These are phyloP conservation scores for Candida ascalaphidarum DNA, from an alignment of 805 yeast genomes.

Conservation along the genomic window DNA sequence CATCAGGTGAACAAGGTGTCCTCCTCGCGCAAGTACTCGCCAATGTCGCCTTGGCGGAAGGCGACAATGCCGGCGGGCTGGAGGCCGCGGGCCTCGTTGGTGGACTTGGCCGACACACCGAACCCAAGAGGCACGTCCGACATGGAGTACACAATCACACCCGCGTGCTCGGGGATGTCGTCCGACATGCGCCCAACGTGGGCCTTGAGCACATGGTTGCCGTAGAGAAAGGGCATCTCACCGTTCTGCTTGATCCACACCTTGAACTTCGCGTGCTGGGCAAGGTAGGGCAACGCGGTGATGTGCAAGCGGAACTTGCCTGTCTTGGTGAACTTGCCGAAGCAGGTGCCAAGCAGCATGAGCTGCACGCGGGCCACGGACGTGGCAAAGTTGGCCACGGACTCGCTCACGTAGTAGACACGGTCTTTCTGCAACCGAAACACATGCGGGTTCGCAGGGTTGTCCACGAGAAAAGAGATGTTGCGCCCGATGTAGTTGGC, in stretches of 20 bases:
- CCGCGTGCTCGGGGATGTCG: constrained; percentile 97
- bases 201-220: constrained; percentile 93
- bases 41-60: constrained; percentile 95
- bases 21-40: constrained; percentile 96
- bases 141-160: constrained; percentile 89
- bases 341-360: constrained; percentile 88
- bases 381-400: constrained; percentile 80
- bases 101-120: constrained; percentile 89
- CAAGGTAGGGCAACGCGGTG: constrained; percentile 76
- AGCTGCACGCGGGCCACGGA: constrained; percentile 81
- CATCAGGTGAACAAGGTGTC: constrained; percentile 80
- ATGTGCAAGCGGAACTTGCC: constrained; percentile 94
- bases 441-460: constrained; percentile 83
- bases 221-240: constrained; percentile 96
- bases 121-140: constrained; percentile 88
- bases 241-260: constrained; percentile 96
- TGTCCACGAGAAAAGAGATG: constrained; percentile 78
- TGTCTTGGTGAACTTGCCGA: constrained; percentile 95
- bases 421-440: constrained; percentile 94
- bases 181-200: constrained; percentile 96
- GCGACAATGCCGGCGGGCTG: constrained; percentile 95
- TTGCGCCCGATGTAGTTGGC: constrained; percentile 97
- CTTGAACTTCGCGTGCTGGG: constrained; percentile 86
- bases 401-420: constrained; percentile 85
- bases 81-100: constrained; percentile 76